Base-by-base conservation (phyloP, 2,329 filamentous ascomycete species). In the Aspergillus puulaauensis region DNA sequence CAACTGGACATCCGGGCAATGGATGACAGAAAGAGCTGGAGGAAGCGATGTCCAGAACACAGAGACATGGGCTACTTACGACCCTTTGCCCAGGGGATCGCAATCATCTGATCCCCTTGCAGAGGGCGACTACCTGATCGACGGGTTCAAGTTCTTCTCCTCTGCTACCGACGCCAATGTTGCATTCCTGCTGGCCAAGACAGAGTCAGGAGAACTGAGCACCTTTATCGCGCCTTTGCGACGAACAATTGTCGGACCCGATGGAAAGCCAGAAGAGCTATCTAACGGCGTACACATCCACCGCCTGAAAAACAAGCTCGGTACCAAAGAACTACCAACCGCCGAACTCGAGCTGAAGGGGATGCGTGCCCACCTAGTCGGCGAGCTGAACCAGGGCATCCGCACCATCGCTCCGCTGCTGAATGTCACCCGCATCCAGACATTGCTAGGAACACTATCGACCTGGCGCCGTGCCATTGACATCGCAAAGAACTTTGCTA, bases 11-110 rank as follows among this genome's bases (percentile, higher is more conserved):
- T 88, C 83, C 41, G 88, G 88, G 0, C 88, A 91, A 69, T 91
- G 89, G 88, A 90, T 91, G 88, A 91, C 88, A 0, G 88, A 90
- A 64, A 79, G 88, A 2, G 79, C 81, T 0, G 88, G 88, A 1
- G 88, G 88, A 0, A 89, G 86, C 61, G 88, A 91, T 65, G 86
- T 90, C 1, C 85, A 84, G 3, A 79, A 82, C 39, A 89, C 86
- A 0, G 88, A 91, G 71, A 90, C 88, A 0, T 72, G 83, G 4
- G 86, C 86, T 1, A 31, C 21, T 2, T 39, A 50, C 9, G 40
- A 45, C 0, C 56, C 56, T 4, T 7, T 48, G 41, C 24, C 17
- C 2, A 4, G 4, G 39, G 15, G 15, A 37, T 6, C 7, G 17
- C 3, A 15, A 7, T 3, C 27, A 3, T 11, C 27, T 0, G 27